Percentiles rank a stretch among this genome's conserved stretches.
Evolutionary conservation across 31 red algal genomes (phyloP).

Genomic region (Endocladia muricata): DNA sequence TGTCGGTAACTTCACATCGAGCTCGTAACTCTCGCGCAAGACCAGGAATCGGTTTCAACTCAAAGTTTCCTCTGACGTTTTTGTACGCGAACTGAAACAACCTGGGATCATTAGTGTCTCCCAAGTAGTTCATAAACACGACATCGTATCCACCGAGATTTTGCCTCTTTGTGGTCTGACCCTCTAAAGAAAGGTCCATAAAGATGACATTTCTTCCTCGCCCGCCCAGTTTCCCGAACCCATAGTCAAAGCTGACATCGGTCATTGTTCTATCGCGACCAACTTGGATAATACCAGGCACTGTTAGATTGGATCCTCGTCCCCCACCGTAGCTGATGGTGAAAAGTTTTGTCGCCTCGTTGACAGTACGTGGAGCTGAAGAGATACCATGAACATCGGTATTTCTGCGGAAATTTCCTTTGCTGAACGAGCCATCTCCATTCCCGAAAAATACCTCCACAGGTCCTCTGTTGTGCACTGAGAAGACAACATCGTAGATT

Average conservation of each 20-base stretch:
- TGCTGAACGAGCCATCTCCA: background rate
- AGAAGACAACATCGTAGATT: conserved; percentile 21
- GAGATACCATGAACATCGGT: conserved; percentile 7
- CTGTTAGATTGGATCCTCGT: background rate
- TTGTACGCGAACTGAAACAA: conserved; percentile 7
- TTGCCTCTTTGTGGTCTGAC: background rate
- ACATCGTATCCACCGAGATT: conserved; percentile 8
- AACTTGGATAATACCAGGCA: background rate
- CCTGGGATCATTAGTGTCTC: background rate
- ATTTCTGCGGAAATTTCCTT: background rate
- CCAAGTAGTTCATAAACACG: conserved; percentile 6
- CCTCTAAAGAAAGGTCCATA: background rate
- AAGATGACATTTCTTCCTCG: background rate
- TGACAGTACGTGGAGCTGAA: background rate
- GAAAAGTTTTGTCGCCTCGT: background rate
- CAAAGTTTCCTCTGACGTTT: background rate
- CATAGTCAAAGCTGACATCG: background rate
- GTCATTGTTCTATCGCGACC: background rate
- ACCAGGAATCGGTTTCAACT: background rate
- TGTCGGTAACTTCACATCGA: background rate
- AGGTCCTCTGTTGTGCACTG: conserved; percentile 15
- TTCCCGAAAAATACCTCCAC: background rate
- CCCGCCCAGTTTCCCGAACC: background rate
- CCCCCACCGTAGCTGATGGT: background rate
- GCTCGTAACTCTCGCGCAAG: background rate